Base-by-base conservation (phyloP, 2,329 filamentous ascomycete species). In the Periconia sp. region DNA sequence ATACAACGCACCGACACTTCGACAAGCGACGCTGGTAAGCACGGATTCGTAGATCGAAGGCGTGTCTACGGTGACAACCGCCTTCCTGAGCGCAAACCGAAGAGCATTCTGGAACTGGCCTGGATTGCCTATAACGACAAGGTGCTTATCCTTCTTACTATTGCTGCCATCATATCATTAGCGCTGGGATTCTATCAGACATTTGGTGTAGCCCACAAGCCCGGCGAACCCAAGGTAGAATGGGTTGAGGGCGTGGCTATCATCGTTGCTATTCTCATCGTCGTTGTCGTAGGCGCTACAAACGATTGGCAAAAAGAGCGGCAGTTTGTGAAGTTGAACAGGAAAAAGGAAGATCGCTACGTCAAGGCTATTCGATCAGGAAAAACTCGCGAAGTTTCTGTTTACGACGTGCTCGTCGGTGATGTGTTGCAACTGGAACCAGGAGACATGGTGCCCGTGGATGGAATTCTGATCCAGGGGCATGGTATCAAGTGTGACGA, bases 121-220 rank as follows among this genome's bases (percentile, higher is more conserved):
- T 92, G 89, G 89, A 88, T 91, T 64, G 88, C 89, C 1, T 91
- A 90, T 74, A 91, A 92, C 67, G 89, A 92, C 73, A 92, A 92
- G 64, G 85, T 92, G 11, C 77, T 91, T 49, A 88, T 91, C 50
- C 75, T 91, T 5, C 78, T 91, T 54, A 88, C 87, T 1, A 79
- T 86, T 18, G 88, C 89, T 8, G 89, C 89, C 1, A 78, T 83
- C n/a, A 85, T 92, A 35, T 91, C 89, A 1, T 78, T 92, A 23
- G 86, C 85, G 0, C 82, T 92, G 41, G 89, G 89, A 44, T 82
- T 92, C 1, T 91, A 91, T 63, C 86, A 92, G 65, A 86, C 87
- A 1, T 80, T 88, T 47, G 84, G 82, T 15, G 79, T 81, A 2
- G 61, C 79, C 3, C 85, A 89, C 56, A 71, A 78, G 6, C 71